phyloP scores from a whole-genome alignment of 495 filamentous ascomycete genomes.

The Symbiotaphrina buchneri region DNA sequence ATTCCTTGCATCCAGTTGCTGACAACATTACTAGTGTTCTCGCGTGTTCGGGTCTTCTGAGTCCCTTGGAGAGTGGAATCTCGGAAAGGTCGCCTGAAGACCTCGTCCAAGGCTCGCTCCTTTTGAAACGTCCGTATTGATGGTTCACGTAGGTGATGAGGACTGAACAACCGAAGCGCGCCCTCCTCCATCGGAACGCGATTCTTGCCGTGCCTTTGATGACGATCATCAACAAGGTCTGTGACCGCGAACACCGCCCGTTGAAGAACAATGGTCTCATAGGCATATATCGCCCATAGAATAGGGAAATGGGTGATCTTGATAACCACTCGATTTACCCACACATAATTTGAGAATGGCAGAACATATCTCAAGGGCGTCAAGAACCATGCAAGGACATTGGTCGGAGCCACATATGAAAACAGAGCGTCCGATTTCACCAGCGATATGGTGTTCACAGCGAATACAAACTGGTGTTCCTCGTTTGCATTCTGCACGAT shows the following conservation, averaged over 20 bases:
- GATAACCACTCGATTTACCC: conserved; percentile 66
- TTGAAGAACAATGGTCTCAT: conserved; percentile 58
- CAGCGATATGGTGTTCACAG: conserved; percentile 53
- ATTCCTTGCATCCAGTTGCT: conserved; percentile 69
- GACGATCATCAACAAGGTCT: conserved; percentile 36
- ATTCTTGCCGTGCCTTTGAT: conserved; percentile 12
- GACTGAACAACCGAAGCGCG: conserved; percentile 38
- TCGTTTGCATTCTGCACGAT: conserved; percentile 40
- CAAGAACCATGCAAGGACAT: conserved; percentile 59
- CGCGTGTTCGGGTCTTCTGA: no score
- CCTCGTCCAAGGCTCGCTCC: conserved; percentile 76
- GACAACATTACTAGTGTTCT: conserved; percentile 50
- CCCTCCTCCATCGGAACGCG: conserved; percentile 12
- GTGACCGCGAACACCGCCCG: conserved; percentile 47
- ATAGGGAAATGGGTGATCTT: conserved; percentile 79
- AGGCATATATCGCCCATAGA: conserved; percentile 61
- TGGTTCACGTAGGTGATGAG: conserved; percentile 46
- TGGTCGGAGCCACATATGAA: conserved; percentile 51
- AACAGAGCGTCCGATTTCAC: conserved; percentile 57
- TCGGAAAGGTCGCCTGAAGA: conserved; percentile 46
- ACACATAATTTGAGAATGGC: conserved; percentile 57
- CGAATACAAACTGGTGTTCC: conserved; percentile 47
- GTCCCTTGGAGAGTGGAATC: conserved; percentile 20
- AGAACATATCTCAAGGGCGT: conserved; percentile 59
- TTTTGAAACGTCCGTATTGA: conserved; percentile 71